A percentile compares a stretch with the other conserved stretches of the same genome.
phyloP scores from a whole-genome alignment of 257 asterid species.

The Leptodermis oblonga region DNA sequence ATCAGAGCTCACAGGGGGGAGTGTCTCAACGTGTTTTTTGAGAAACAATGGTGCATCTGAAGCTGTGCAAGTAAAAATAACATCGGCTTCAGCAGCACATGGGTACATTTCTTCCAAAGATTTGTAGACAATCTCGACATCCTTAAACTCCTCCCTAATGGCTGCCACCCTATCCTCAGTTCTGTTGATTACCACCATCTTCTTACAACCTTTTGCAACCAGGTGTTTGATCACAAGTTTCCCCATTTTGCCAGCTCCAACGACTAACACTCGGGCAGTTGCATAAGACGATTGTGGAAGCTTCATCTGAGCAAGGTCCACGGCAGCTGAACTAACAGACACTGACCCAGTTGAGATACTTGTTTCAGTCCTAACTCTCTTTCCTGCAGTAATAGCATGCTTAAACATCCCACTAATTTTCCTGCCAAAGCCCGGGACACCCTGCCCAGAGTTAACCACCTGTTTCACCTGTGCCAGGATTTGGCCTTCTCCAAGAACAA shows the following conservation, averaged over 20 bases:
- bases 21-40: slow-evolving; percentile 57
- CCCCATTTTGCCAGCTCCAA: slow-evolving; percentile 99
- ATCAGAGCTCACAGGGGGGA: slow-evolving; percentile 44
- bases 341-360: slow-evolving; percentile 80
- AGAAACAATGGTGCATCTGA: slow-evolving; percentile 56
- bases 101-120: slow-evolving; percentile 53
- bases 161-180: slow-evolving; percentile 69
- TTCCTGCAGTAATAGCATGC: slow-evolving; percentile 81
- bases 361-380: slow-evolving; percentile 87
- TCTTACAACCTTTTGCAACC: slow-evolving; percentile 73
- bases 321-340: slow-evolving; percentile 96
- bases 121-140: slow-evolving; percentile 56
- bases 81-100: slow-evolving; percentile 76
- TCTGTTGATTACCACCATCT: slow-evolving; percentile 74
- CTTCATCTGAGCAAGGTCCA: slow-evolving; percentile 81
- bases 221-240: slow-evolving; percentile 84
- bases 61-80: slow-evolving; percentile 79
- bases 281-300: slow-evolving; percentile 56
- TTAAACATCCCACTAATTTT: slow-evolving; percentile 74
- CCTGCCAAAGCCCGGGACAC: slow-evolving; percentile 76
- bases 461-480: slow-evolving; percentile 93
- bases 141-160: slow-evolving; percentile 51
- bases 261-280: slow-evolving; percentile 54
- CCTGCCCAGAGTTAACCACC: slow-evolving; percentile 74
- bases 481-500: slow-evolving; percentile 94